Base-by-base conservation (phyloP, 345 rosid genomes). In the Populus euphratica region DNA sequence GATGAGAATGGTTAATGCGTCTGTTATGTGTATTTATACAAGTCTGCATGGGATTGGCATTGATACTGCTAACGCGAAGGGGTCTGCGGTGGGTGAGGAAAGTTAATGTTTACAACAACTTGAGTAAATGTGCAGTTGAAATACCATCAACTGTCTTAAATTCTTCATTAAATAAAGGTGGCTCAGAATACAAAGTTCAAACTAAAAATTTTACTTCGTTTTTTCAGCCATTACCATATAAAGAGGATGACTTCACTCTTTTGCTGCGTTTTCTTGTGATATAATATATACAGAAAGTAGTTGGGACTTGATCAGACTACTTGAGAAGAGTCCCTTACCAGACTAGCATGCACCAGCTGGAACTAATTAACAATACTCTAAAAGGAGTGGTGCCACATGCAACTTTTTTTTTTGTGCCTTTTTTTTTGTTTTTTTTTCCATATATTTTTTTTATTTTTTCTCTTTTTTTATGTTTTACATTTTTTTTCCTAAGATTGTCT, bases 101-200 rank as follows among this genome's bases (percentile, higher is more conserved):
- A 87, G 86, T 92, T 89, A 94, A 89, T 92, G 89, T 27, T 5
- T 73, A 76, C 94, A 88, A 77, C 92, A 52, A 92, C 91, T 83
- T 29, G 20, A 17, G 83, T 76, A 9, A 73, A 65, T 78, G 87
- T 75, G 86, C 56, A 44, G 96, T 88, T 90, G 97, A 83, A 89
- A 76, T 75, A 74, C 77, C 79, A 82, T 83, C 74, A 75, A 75
- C 74, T 20, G 80, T 73, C 79, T 81, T 88, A 76, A 88, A 87
- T 91, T 86, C 85, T 82, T 74, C 87, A 78, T 82, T 85, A 4
- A 86, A 78, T 81, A 77, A 50, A 65, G 29, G 47, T 56, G 33
- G 79, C 1, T 20, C 49, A 31, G 23, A 23, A 47, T 72, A 77
- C 64, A 69, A 54, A 52, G 54, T 39, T 21, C 43, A 68, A 29